A percentile compares a stretch with the other conserved stretches of the same genome.
phyloP scores from a whole-genome alignment of 495 filamentous ascomycete species.

The Aspergillus olivimuriae region DNA sequence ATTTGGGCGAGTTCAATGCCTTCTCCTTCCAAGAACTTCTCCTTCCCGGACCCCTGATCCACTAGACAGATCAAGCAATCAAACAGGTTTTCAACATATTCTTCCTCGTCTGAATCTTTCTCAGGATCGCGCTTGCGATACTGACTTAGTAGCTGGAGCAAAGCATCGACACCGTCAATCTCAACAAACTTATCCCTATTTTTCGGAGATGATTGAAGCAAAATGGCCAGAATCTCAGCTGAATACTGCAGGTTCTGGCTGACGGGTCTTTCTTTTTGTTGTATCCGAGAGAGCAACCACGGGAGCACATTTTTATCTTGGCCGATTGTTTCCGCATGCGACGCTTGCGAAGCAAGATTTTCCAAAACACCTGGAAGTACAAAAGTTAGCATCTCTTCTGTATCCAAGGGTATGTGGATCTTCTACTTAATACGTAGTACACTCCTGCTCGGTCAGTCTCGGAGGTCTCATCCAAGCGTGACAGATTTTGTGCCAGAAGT shows the following conservation, averaged over 20 bases:
- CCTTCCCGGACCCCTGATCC: conserved; percentile 68
- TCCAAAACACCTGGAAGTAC: conserved; percentile 78
- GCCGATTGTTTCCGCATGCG: conserved; percentile 64
- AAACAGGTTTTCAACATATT: conserved; percentile 91
- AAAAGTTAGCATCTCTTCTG: too few species aligned
- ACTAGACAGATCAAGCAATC: conserved; percentile 74
- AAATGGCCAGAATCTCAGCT: conserved; percentile 84
- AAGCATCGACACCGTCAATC: conserved; percentile 66
- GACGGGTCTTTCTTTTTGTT: conserved; percentile 52
- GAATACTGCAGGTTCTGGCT: conserved; percentile 94
- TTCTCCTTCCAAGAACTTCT: conserved; percentile 81
- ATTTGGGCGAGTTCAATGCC: conserved; percentile 86
- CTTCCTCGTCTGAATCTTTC: conserved; percentile 85
- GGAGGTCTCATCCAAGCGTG: conserved; percentile 70
- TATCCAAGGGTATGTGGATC: too few species aligned
- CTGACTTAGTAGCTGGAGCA: conserved; percentile 78
- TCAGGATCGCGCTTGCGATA: conserved; percentile 86
- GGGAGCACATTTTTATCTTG: conserved; percentile 57
- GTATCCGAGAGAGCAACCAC: conserved; percentile 72
- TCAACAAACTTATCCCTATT: conserved; percentile 59
- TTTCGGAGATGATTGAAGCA: conserved; percentile 61
- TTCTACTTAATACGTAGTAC: conserved; percentile 69
- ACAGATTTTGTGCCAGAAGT: conserved; percentile 75
- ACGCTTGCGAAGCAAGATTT: conserved; percentile 68
- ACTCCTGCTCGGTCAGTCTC: conserved; percentile 78